A percentile compares a stretch with the other conserved stretches of the same genome.
Evolutionary conservation across 2,329 filamentous ascomycete species (phyloP).

Genomic region (Chrysosporium keratinophilum): DNA sequence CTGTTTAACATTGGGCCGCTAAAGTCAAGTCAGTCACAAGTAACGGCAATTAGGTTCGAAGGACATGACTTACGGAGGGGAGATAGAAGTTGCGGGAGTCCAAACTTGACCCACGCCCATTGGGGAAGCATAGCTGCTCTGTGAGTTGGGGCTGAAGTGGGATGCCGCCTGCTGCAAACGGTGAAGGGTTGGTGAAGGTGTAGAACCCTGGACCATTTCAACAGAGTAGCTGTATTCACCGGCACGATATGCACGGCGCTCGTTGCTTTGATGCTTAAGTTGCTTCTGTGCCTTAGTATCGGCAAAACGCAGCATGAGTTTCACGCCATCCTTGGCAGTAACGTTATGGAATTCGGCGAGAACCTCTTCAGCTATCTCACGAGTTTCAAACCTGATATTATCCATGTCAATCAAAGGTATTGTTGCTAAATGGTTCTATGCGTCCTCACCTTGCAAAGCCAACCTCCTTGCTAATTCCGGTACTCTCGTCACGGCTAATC

Average conservation of each 20-base stretch:
- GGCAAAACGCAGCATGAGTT: conserved; percentile 89
- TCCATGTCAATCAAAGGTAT: conserved; percentile 16
- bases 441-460: conserved; percentile 75
- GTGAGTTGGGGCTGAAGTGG: conserved; percentile 35
- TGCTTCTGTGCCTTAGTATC: conserved; percentile 96
- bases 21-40: conserved; percentile 23
- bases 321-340: conserved; percentile 66
- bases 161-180: conserved; percentile 32
- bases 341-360: conserved; percentile 77
- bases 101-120: conserved; percentile 33
- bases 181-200: conserved; percentile 36
- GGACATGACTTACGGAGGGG: conserved; percentile 35
- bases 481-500: conserved; percentile 78
- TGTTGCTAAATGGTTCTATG: neutral
- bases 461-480: conserved; percentile 86
- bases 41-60: neutral
- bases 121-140: conserved; percentile 36
- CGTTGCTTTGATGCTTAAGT: conserved; percentile 89
- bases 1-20: conserved; percentile 35
- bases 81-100: conserved; percentile 41
- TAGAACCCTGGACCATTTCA: conserved; percentile 36
- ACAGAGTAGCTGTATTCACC: conserved; percentile 72
- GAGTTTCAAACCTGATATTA: conserved; percentile 64
- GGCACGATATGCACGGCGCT: conserved; percentile 88
- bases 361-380: conserved; percentile 81